phyloP scores from a whole-genome alignment of 148 eudicot genomes.

The Rheum nobile region DNA sequence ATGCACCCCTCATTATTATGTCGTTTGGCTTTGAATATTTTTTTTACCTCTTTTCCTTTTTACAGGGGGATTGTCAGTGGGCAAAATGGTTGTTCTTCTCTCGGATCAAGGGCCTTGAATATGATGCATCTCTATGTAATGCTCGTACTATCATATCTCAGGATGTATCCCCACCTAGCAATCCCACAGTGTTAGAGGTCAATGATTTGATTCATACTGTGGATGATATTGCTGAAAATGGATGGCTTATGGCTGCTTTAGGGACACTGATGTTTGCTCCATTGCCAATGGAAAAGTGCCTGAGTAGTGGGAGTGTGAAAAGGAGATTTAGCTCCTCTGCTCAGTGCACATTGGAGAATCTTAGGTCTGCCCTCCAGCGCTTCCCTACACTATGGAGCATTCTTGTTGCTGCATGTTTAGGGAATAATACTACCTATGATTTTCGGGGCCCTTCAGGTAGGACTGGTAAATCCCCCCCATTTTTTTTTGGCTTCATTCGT shows the following conservation, averaged over 20 bases:
- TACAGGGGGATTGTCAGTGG: slow-evolving; percentile 88
- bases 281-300: slow-evolving; percentile 70
- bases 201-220: slow-evolving; percentile 67
- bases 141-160: slow-evolving; percentile 65
- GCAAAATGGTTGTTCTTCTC: slow-evolving; percentile 82
- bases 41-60: slow-evolving; percentile 1
- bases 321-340: slow-evolving; percentile 54
- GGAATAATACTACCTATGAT: slow-evolving; percentile 55
- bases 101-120: slow-evolving; percentile 80
- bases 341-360: slow-evolving; percentile 96
- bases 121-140: slow-evolving; percentile 91
- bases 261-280: slow-evolving; percentile 93
- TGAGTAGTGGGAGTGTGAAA: slow-evolving; percentile 77
- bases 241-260: slow-evolving; percentile 84
- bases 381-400: slow-evolving; percentile 84
- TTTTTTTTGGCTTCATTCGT: slow-evolving; percentile 11
- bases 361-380: slow-evolving; percentile 74
- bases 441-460: slow-evolving; percentile 42
- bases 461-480: slow-evolving; percentile 27
- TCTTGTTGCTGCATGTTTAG: slow-evolving; percentile 74
- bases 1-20: not conserved
- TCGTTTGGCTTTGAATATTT: not conserved
- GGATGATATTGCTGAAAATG: slow-evolving; percentile 96
- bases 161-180: slow-evolving; percentile 35
- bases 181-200: slow-evolving; percentile 39